phyloP scores from a whole-genome alignment of 2,329 filamentous ascomycete genomes.

The Escovopsis sp. region DNA sequence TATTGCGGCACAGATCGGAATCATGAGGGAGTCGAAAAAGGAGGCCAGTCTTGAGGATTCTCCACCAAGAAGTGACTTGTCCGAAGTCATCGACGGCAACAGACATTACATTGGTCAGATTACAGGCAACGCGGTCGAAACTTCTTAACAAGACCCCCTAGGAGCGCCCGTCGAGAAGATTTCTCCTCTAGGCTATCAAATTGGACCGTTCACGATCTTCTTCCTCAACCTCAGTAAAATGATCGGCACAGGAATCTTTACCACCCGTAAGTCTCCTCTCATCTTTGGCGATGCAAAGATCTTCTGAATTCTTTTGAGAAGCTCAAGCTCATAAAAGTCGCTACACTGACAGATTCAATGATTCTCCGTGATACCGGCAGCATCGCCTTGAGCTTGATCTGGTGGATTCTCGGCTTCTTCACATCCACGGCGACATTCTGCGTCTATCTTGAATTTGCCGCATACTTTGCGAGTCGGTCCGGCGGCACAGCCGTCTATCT shows the following conservation, averaged over 20 bases:
- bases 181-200: conserved; percentile 45
- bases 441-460: conserved; percentile 48
- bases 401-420: conserved; percentile 48
- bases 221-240: conserved; percentile 49
- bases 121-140: conserved; percentile 31
- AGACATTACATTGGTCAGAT: conserved; percentile 4
- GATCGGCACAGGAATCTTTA: conserved; percentile 50
- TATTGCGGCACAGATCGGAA: conserved; percentile 1
- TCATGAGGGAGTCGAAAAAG: not conserved
- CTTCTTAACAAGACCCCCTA: conserved; percentile 44
- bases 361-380: conserved; percentile 48
- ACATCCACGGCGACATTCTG: conserved; percentile 39
- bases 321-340: not conserved
- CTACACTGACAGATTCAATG: conserved; percentile 28
- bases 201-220: conserved; percentile 39
- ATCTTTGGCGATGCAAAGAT: too few species aligned
- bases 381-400: conserved; percentile 46
- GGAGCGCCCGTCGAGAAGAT: conserved; percentile 45
- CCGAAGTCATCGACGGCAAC: conserved; percentile 2
- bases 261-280: conserved; percentile 36
- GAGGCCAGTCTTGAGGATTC: conserved; percentile 4
- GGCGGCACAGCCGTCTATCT: conserved; percentile 54
- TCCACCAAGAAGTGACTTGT: conserved; percentile 2
- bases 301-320: not conserved
- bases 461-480: conserved; percentile 52